Conservation (phyloP, 1,284 basidiomycete species). For the Paramarasmius palmivorus region DNA sequence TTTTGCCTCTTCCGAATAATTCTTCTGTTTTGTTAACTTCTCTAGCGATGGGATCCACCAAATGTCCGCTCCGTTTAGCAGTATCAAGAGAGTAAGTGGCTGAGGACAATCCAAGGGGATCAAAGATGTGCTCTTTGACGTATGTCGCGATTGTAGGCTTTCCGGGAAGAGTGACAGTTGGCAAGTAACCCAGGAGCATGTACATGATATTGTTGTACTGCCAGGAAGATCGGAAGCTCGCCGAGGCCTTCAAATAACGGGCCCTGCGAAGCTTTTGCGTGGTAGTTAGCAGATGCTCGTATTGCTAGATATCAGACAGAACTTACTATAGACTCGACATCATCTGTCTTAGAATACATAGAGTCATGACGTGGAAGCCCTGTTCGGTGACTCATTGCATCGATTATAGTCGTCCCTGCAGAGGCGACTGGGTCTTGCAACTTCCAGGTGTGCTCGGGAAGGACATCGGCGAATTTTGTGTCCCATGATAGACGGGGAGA, state of each 20-base stretch:
- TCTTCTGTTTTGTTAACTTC: conserved; percentile 12
- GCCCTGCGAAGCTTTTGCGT: no score
- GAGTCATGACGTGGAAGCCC: conserved; percentile 25
- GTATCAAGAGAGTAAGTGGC: conserved; percentile 27
- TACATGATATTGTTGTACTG: conserved; percentile 24
- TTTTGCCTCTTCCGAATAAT: conserved; percentile 10
- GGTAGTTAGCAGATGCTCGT: no score
- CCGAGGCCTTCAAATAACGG: conserved; percentile 24
- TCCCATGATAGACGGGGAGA: conserved; percentile 19
- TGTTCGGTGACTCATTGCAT: conserved; percentile 25
- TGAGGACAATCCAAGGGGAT: conserved; percentile 20
- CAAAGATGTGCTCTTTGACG: conserved; percentile 20
- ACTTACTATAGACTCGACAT: conserved; percentile 16
- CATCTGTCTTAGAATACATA: conserved; percentile 19
- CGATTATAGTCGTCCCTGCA: conserved; percentile 19
- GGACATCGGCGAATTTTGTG: conserved; percentile 19
- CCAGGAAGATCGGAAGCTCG: conserved; percentile 19
- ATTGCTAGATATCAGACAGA: no score
- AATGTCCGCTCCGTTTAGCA: conserved; percentile 20
- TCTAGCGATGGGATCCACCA: conserved; percentile 23
- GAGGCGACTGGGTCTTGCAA: conserved; percentile 22
- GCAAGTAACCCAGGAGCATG: conserved; percentile 19
- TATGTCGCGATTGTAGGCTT: conserved; percentile 14
- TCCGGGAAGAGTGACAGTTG: conserved; percentile 9
- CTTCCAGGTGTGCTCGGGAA: conserved; percentile 21